These are phyloP conservation scores for Maudiozyma humilis DNA, from an alignment of 1,139 yeast genomes.

Conservation along the genomic window DNA sequence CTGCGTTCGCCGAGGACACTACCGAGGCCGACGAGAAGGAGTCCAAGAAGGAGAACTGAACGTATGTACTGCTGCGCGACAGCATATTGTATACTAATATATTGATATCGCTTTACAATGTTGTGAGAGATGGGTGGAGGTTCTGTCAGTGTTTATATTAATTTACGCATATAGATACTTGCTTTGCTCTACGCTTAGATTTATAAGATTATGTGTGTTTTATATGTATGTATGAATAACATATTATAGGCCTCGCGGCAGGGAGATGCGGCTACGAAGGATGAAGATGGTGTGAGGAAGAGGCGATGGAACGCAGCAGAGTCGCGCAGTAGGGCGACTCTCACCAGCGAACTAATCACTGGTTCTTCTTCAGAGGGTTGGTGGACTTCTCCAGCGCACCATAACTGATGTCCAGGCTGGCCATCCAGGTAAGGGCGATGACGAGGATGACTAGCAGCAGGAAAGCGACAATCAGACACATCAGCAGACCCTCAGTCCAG, in stretches of 20 bases:
- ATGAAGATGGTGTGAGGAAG: no score
- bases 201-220: not conserved
- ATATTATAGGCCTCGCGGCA: no score
- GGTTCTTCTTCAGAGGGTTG: constrained; percentile 52
- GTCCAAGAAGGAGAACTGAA: constrained; percentile 16
- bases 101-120: no score
- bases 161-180: not conserved
- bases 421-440: constrained; percentile 55
- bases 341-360: constrained; percentile 7
- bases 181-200: not conserved
- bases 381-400: constrained; percentile 62
- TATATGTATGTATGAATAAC: not conserved
- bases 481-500: constrained; percentile 50
- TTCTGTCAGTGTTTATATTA: not conserved
- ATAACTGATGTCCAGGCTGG: constrained; percentile 56
- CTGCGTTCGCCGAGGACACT: constrained; percentile 80
- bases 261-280: no score
- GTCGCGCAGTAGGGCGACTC: no score
- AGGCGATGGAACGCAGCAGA: no score
- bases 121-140: no score
- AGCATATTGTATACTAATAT: not conserved
- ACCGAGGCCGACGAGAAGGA: constrained; percentile 32
- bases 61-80: not conserved
- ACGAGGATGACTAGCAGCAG: constrained; percentile 44
- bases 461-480: constrained; percentile 51